Conservation (phyloP, 148 eudicot genomes). For the Rhododendron williamsianum region DNA sequence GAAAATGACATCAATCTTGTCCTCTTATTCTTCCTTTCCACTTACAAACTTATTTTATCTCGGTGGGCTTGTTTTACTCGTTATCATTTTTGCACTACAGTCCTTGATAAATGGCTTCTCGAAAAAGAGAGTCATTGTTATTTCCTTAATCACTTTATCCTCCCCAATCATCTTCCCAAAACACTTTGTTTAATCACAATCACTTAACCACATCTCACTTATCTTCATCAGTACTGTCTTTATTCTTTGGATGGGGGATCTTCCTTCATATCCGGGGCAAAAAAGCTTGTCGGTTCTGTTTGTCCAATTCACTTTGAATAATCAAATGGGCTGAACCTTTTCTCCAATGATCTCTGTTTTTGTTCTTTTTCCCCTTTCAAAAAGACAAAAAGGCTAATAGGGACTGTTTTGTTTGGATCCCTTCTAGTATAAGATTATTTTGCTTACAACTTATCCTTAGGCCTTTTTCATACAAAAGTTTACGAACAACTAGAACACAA, state of each 20-base stretch:
- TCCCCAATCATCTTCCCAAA: not conserved
- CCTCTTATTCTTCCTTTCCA: not conserved
- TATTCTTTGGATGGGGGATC: conserved; percentile 22
- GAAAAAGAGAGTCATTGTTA: not conserved
- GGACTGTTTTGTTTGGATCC: conserved; percentile 22
- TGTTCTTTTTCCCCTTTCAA: not conserved
- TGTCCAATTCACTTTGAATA: conserved; percentile 15
- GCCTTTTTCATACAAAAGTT: not conserved
- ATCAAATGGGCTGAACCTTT: conserved; percentile 6
- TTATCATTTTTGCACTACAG: not conserved
- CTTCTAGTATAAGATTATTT: not conserved
- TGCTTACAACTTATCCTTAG: not conserved
- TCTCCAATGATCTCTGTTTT: not conserved
- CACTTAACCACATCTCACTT: conserved; percentile 11
- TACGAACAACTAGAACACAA: no score
- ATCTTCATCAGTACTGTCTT: conserved; percentile 22
- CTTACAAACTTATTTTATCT: not conserved
- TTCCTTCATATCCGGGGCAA: conserved; percentile 28
- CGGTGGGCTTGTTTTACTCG: not conserved
- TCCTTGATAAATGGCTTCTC: not conserved
- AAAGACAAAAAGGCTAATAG: conserved; percentile 16
- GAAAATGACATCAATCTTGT: not conserved
- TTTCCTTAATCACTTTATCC: not conserved
- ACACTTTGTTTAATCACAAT: not conserved
- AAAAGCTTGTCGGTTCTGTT: conserved; percentile 14